Evolutionary conservation across 1,139 yeast genomes (phyloP), one percentile per base, ranked within the genome.

Genomic region (Kodamaea sp.): DNA sequence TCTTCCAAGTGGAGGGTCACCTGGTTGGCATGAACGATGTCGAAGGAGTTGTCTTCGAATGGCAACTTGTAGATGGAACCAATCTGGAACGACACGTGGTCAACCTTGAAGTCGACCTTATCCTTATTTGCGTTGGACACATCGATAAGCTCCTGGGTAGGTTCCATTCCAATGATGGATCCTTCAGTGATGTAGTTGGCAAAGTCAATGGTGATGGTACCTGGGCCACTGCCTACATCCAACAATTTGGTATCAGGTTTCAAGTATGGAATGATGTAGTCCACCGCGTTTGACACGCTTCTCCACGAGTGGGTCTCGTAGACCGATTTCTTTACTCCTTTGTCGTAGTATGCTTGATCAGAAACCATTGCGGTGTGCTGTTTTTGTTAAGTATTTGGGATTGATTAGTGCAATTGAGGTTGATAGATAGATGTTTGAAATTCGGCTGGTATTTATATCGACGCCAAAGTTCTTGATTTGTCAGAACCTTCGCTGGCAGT

Each of bases 221-320:
- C 73, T 2, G 73, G 73, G 0, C 73, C 73, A 41, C 64, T 61
- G 2, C 74, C 74, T 11, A 66, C 66, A 41, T 68, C 73, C 14
- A 67, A 53, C n/a, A 66, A 49, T 25, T 46, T 43, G 31, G 49
- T 47, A 24, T 50, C 46, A 5, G 58, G 51, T 37, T 58, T 49
- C 29, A 67, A 37, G 20, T 55, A 48, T 2, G 62, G 59, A 14
- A 63, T 39, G 31, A 63, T 35, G 40, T 53, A 65, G 2, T 47
- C 50, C 5, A 59, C 49, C 4, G 65, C 58, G 39, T 60, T 60
- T 21, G 46, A 53, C 2, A 61, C 67, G 2, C 53, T 59, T 38
- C 72, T 47, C 67, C 70, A 63, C 9, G 52, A 37, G 41, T 66
- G 72, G 5, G 70, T 55, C 19, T 51, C 46, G n/a, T 60, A 44